Base-by-base conservation (phyloP, 2,329 filamentous ascomycete species). In the Apiospora sp. region DNA sequence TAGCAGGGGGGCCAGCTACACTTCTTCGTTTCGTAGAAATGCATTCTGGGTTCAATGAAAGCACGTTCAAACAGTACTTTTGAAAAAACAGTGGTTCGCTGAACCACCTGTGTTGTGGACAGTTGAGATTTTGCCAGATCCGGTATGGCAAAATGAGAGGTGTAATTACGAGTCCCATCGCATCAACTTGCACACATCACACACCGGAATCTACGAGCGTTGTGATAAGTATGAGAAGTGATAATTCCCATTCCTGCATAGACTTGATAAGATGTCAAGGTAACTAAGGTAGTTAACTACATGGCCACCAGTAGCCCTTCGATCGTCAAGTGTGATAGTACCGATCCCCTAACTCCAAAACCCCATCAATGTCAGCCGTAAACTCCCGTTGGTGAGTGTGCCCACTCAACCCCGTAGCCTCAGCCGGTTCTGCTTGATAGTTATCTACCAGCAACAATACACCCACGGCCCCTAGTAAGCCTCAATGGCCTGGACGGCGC, bases 401-500 rank as follows among this genome's bases (percentile, higher is more conserved):
- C 19, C 54, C 3, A 2, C 4, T 37, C 16, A 51, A 5, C 3
- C 14, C 54, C 19, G 14, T 37, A 22, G 8, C 8, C 54, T 37
- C 30, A 37, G 10, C 5, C 19, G 2, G 10, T 22, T 22, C 16
- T 61, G 4, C 16, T 61, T 61, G 54, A 1, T 37, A 61, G 13
- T 2, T 7, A 5, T n/a, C n/a, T n/a, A n/a, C 44, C 3, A 22
- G 30, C 14, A 22, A n/a, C 16, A 19, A 37, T 30, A 30, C 30
- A 58, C 19, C 6, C n/a, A 3, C 22, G 10, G 19, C 27, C 27
- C 64, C 64, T 68, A 68, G 41, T 46, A 43, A 68, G 64, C 41
- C 64, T 46, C 44, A 10, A 68, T 68, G 24, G 64, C 64, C 64
- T 68, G 37, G 13, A 68, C 41, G 8, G 64, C 64, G 43, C 64